phyloP scores from a whole-genome alignment of 1,284 basidiomycete genomes.

The Volvariella volvacea region DNA sequence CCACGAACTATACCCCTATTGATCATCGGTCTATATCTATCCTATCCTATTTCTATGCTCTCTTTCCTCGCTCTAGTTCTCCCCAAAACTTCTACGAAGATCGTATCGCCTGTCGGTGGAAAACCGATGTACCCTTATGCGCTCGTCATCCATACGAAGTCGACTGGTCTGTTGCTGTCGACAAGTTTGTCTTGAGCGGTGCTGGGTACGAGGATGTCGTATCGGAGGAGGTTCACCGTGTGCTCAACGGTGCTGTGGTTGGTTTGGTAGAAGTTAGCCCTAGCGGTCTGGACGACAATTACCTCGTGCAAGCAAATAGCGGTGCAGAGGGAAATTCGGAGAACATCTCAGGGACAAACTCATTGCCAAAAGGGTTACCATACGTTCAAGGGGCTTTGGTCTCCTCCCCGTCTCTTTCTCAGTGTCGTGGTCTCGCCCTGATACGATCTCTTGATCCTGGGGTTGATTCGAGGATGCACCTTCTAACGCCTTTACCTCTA shows the following conservation, averaged over 20 bases:
- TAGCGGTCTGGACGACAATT: constrained; percentile 14
- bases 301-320: background rate
- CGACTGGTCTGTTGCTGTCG: constrained; percentile 44
- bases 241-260: constrained; percentile 80
- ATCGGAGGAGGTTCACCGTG: constrained; percentile 55
- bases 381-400: constrained; percentile 3
- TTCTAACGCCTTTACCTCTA: constrained; percentile 69
- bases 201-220: constrained; percentile 73
- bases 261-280: constrained; percentile 54
- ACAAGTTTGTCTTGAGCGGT: constrained; percentile 59
- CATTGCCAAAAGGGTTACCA: background rate
- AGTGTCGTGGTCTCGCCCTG: constrained; percentile 6
- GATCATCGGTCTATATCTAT: constrained; percentile 71
- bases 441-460: constrained; percentile 5
- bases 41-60: constrained; percentile 81
- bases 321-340: background rate
- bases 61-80: constrained; percentile 29
- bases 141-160: constrained; percentile 66
- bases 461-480: constrained; percentile 39
- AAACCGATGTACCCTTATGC: constrained; percentile 63
- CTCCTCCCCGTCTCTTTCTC: constrained; percentile 1
- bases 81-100: constrained; percentile 10
- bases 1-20: constrained; percentile 53
- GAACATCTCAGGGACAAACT: no score
- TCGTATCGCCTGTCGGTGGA: constrained; percentile 51